phyloP scores from a whole-genome alignment of 2,329 filamentous ascomycete species.

The Thielaviopsis euricoi region DNA sequence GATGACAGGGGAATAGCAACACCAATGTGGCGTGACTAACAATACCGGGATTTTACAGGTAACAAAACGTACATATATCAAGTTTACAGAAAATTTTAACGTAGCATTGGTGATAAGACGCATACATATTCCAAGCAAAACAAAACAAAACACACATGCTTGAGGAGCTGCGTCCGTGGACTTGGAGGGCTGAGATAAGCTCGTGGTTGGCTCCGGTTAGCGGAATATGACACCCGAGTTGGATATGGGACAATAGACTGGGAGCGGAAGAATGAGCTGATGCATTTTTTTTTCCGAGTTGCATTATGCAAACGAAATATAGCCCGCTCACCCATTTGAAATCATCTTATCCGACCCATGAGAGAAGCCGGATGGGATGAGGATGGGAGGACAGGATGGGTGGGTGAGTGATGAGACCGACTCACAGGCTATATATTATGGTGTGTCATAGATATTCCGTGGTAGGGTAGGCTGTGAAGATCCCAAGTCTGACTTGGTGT shows the following conservation, averaged over 20 bases:
- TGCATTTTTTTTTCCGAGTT: not conserved
- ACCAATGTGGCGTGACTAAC: not conserved
- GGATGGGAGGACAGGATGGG: not conserved
- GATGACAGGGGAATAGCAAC: constrained; percentile 12
- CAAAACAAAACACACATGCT: not conserved
- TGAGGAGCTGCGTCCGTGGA: not conserved
- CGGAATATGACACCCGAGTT: not conserved
- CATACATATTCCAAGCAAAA: no score
- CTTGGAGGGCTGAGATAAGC: not conserved
- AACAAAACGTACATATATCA: no score
- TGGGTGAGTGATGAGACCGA: not conserved
- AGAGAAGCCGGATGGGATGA: not conserved
- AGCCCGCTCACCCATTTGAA: not conserved
- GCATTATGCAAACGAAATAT: not conserved
- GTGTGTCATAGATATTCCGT: not conserved
- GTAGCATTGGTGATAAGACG: no score
- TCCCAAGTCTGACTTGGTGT: no score
- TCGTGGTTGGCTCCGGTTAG: not conserved
- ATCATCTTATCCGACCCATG: not conserved
- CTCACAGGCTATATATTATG: not conserved
- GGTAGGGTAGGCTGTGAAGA: no score
- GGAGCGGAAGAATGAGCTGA: not conserved
- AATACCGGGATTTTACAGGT: not conserved
- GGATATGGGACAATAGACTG: no score
- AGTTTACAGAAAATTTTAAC: no score